phyloP scores from a whole-genome alignment of 169 alveolate genomes.

The Plasmodium yoelii region DNA sequence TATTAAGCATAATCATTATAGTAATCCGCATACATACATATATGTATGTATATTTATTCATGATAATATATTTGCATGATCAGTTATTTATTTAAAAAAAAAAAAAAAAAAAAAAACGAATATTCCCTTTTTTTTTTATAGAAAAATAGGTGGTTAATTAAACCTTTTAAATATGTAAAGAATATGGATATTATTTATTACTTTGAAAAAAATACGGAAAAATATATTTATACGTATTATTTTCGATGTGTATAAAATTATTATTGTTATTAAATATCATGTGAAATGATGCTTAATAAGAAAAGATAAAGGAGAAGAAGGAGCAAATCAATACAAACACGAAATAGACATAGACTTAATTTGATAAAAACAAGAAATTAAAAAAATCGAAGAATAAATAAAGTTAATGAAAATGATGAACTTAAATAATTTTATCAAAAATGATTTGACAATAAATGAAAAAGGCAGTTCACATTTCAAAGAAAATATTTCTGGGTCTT shows the following conservation, averaged over 20 bases:
- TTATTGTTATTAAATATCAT: no score
- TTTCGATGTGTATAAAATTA: no score
- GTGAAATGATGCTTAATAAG: neutral
- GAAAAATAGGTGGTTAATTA: no score
- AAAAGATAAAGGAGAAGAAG: neutral
- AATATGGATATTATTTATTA: no score
- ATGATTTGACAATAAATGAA: slow-evolving; percentile 9
- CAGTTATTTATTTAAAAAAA: neutral
- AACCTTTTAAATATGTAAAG: no score
- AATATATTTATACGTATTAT: neutral
- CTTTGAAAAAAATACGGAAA: neutral
- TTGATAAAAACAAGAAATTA: neutral
- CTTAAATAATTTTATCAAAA: neutral
- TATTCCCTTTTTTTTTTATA: no score
- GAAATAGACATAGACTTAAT: neutral
- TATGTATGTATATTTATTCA: neutral
- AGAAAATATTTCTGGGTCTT: neutral
- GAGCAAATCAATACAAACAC: neutral
- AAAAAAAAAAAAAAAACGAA: no score
- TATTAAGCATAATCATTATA: neutral
- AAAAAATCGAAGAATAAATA: neutral
- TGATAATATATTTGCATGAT: slow-evolving; percentile 8
- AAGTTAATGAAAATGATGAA: slow-evolving; percentile 25
- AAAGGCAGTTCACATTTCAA: slow-evolving; percentile 9
- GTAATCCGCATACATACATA: neutral